Evolutionary conservation across 768 basidiomycete species (phyloP).

Genomic region (Thelephora aurantiotincta): DNA sequence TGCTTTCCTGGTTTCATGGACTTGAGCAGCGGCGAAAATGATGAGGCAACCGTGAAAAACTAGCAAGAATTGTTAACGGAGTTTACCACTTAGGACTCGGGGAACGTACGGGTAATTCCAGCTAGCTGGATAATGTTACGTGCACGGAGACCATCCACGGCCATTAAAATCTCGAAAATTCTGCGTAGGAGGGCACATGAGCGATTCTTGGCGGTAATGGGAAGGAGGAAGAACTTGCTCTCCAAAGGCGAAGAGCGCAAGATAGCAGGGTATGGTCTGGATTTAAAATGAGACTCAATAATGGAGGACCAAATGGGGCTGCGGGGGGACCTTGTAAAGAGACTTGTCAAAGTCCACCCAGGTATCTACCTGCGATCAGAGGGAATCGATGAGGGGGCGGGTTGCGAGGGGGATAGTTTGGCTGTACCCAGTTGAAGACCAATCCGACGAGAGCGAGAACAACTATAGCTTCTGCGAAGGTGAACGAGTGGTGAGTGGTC

Average conservation of each 20-base stretch:
- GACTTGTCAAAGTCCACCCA: slow-evolving; percentile 26
- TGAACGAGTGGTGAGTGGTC: no score
- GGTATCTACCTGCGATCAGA: slow-evolving; percentile 31
- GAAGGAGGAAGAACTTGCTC: slow-evolving; percentile 34
- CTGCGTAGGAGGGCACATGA: slow-evolving; percentile 21
- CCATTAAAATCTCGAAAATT: slow-evolving; percentile 68
- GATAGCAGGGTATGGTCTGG: slow-evolving; percentile 73
- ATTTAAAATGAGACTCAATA: slow-evolving; percentile 5
- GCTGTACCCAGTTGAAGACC: slow-evolving; percentile 48
- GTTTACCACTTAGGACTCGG: neutral
- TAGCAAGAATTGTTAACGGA: slow-evolving; percentile 12
- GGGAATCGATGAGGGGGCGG: neutral
- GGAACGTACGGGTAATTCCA: slow-evolving; percentile 48
- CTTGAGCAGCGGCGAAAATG: slow-evolving; percentile 61
- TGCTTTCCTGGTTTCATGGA: slow-evolving; percentile 41
- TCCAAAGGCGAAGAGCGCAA: slow-evolving; percentile 70
- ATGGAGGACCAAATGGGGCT: neutral
- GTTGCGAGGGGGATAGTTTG: neutral
- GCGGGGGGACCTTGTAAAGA: slow-evolving; percentile 36
- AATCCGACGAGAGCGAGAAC: slow-evolving; percentile 66
- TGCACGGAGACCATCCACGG: slow-evolving; percentile 66
- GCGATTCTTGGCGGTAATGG: neutral
- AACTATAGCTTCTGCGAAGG: slow-evolving; percentile 47
- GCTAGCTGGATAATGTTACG: slow-evolving; percentile 71
- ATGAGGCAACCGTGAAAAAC: slow-evolving; percentile 68